A percentile compares a stretch with the other conserved stretches of the same genome.
Conservation (phyloP, 768 basidiomycete genomes). For the Trametes villosa region DNA sequence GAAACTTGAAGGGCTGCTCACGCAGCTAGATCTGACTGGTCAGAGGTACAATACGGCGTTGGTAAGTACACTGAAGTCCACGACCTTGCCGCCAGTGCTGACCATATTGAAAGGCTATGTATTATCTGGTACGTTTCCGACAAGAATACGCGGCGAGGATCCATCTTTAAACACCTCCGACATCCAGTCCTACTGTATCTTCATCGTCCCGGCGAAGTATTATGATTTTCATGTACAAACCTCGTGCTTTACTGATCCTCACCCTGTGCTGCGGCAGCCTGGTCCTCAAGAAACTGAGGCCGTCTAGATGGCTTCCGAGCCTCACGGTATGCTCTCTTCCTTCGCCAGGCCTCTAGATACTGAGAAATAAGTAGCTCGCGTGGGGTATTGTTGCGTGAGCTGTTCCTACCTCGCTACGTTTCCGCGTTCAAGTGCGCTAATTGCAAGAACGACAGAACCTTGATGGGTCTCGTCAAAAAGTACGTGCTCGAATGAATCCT, state of each 20-base stretch:
- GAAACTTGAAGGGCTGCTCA: conserved; percentile 49
- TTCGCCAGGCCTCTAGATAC: no score
- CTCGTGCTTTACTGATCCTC: background rate
- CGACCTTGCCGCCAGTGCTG: no score
- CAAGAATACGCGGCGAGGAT: background rate
- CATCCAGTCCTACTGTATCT: conserved; percentile 4
- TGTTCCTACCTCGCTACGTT: background rate
- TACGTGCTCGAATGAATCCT: conserved; percentile 27
- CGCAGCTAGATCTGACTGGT: conserved; percentile 57
- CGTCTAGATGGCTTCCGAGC: conserved; percentile 72
- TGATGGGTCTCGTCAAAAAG: conserved; percentile 72
- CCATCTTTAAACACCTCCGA: no score
- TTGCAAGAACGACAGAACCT: no score
- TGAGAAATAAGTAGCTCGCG: conserved; percentile 44
- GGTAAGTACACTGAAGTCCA: conserved; percentile 43
- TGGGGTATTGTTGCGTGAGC: conserved; percentile 72
- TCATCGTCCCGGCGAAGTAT: conserved; percentile 6
- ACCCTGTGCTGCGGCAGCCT: conserved; percentile 34
- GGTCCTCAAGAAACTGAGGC: conserved; percentile 63
- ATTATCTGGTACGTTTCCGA: conserved; percentile 56
- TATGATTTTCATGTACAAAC: conserved; percentile 47
- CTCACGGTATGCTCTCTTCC: conserved; percentile 52
- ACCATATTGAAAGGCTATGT: conserved; percentile 64
- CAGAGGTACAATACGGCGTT: conserved; percentile 68
- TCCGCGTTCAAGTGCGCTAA: no score